phyloP scores from a whole-genome alignment of 768 basidiomycete species.

The Phlegmacium glaucopus region DNA sequence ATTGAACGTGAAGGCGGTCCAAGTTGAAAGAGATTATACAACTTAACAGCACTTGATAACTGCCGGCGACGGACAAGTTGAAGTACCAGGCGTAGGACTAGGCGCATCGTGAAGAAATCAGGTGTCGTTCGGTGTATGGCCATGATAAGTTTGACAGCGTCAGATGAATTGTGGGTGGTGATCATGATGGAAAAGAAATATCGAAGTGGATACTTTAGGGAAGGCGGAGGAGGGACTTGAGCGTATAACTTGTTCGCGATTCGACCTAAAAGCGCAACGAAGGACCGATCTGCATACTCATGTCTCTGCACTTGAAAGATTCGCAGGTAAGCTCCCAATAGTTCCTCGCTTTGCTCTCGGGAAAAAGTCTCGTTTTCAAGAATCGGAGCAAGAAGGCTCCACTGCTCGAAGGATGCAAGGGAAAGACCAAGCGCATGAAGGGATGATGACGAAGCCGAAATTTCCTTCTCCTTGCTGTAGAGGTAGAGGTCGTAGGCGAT shows the following conservation, averaged over 20 bases:
- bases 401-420: slow-evolving; percentile 25
- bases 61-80: slow-evolving; percentile 40
- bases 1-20: slow-evolving; percentile 16
- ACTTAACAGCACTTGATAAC: slow-evolving; percentile 30
- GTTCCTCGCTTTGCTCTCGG: slow-evolving; percentile 26
- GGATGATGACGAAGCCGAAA: slow-evolving; percentile 19
- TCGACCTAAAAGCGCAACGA: slow-evolving; percentile 32
- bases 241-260: slow-evolving; percentile 34
- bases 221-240: slow-evolving; percentile 24
- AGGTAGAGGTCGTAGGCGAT: slow-evolving; percentile 20
- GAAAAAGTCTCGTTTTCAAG: slow-evolving; percentile 30
- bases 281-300: slow-evolving; percentile 22
- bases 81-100: slow-evolving; percentile 36
- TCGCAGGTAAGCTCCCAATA: slow-evolving; percentile 37
- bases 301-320: slow-evolving; percentile 32
- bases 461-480: slow-evolving; percentile 21
- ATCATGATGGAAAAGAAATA: slow-evolving; percentile 41
- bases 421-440: slow-evolving; percentile 28
- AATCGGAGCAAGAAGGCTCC: slow-evolving; percentile 30
- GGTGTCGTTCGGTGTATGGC: slow-evolving; percentile 31
- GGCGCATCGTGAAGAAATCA: slow-evolving; percentile 35
- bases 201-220: slow-evolving; percentile 43
- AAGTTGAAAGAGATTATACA: slow-evolving; percentile 20
- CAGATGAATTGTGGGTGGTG: slow-evolving; percentile 30
- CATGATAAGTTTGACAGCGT: slow-evolving; percentile 37